These are phyloP conservation scores for Cryoendolithus antarcticus DNA, from an alignment of 2,329 filamentous ascomycete species.

Conservation along the genomic window DNA sequence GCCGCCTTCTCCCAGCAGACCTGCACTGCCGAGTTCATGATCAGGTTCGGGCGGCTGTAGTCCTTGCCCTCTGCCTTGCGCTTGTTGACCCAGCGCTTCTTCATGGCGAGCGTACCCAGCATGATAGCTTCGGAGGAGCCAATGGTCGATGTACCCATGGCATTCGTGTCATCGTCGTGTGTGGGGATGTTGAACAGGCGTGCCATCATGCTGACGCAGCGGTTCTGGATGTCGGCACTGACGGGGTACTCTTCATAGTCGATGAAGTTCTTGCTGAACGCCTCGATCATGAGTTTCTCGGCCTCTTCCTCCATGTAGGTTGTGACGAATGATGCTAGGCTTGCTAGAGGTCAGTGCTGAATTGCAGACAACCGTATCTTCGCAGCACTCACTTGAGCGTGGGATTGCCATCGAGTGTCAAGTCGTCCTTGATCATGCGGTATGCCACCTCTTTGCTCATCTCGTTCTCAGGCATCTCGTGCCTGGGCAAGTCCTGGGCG, in stretches of 20 bases:
- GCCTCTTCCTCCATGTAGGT: conserved; percentile 98
- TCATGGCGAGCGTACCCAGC: conserved; percentile 79
- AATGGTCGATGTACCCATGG: conserved; percentile 78
- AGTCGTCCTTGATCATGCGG: conserved; percentile 88
- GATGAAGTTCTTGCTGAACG: conserved; percentile 84
- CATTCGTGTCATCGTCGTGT: conserved; percentile 42
- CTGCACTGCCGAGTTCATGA: conserved; percentile 94
- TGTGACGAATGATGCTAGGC: conserved; percentile 83
- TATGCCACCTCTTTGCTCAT: conserved; percentile 94
- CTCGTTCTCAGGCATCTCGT: conserved; percentile 78
- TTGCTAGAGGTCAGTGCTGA: conserved; percentile 29
- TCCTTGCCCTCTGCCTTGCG: conserved; percentile 74
- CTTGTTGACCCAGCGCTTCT: conserved; percentile 84
- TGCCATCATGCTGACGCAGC: conserved; percentile 65
- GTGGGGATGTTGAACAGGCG: conserved; percentile 72
- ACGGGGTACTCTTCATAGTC: conserved; percentile 40
- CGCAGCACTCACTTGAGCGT: conserved; percentile 56
- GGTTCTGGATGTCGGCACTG: conserved; percentile 57
- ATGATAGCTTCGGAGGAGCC: conserved; percentile 84
- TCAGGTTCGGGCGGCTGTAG: conserved; percentile 68
- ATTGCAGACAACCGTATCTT: too few relatives aligned
- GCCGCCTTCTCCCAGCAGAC: conserved; percentile 87
- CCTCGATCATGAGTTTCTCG: conserved; percentile 88
- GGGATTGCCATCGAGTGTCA: conserved; percentile 82
- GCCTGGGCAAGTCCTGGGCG: conserved; percentile 61